Conservation (phyloP, 139 green algal species). For the Limnomonas spitsbergensis region DNA sequence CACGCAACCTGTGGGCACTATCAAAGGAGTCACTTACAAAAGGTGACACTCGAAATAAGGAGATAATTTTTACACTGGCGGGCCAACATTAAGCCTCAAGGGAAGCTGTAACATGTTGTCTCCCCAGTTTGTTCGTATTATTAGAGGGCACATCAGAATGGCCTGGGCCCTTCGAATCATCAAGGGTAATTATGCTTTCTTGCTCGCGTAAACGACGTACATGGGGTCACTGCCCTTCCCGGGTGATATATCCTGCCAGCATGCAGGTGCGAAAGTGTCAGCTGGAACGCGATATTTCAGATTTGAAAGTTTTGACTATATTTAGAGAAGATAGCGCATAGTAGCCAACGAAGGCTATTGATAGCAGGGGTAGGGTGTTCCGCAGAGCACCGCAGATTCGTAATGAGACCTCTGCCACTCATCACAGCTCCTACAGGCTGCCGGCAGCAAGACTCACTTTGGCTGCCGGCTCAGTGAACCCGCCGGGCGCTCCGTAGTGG, state of each 20-base stretch:
- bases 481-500: slow-evolving; percentile 79
- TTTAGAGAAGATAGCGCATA: background rate
- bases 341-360: background rate
- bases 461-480: slow-evolving; percentile 59
- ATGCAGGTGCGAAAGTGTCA: background rate
- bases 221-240: slow-evolving; percentile 41
- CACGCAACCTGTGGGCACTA: too few relatives aligned
- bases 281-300: background rate
- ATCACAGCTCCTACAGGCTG: background rate
- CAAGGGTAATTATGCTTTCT: slow-evolving; percentile 17
- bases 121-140: too few relatives aligned
- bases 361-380: too few relatives aligned
- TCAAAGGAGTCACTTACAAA: too few relatives aligned
- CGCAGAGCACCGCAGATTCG: background rate
- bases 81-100: too few relatives aligned
- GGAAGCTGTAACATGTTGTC: too few relatives aligned
- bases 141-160: too few relatives aligned
- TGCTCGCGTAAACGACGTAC: slow-evolving; percentile 46
- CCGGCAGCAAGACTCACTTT: slow-evolving; percentile 31
- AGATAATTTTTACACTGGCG: too few relatives aligned
- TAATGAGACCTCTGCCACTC: background rate
- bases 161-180: too few relatives aligned
- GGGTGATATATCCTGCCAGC: slow-evolving; percentile 4
- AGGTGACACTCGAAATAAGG: too few relatives aligned
- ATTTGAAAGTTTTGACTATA: background rate